phyloP scores from a whole-genome alignment of 2,329 filamentous ascomycete genomes.

The Arachnopeziza araneosa region DNA sequence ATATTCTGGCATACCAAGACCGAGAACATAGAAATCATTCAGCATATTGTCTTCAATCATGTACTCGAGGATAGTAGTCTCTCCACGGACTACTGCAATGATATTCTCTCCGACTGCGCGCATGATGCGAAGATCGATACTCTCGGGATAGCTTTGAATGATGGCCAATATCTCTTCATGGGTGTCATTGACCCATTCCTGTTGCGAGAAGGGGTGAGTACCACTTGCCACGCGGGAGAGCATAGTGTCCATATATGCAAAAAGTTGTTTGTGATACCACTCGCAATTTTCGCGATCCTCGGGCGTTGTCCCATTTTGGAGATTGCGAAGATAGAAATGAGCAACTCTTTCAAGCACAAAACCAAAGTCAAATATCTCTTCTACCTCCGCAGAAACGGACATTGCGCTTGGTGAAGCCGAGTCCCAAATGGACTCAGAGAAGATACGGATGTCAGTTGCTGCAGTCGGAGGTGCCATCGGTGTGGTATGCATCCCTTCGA shows the following conservation, averaged over 20 bases:
- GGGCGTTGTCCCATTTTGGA: neutral
- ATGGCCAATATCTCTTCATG: neutral
- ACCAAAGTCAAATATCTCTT: neutral
- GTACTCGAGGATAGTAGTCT: neutral
- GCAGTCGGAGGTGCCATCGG: neutral
- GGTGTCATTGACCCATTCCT: neutral
- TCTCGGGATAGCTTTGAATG: neutral
- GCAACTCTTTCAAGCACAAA: neutral
- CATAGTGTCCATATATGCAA: neutral
- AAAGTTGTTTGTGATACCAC: neutral
- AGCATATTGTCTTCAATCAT: neutral
- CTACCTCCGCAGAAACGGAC: neutral
- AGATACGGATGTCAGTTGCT: neutral
- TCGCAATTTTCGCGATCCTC: neutral
- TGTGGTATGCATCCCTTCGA: neutral
- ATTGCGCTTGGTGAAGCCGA: neutral
- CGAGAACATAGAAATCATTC: neutral
- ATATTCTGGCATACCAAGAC: neutral
- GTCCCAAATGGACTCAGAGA: neutral
- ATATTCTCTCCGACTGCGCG: neutral
- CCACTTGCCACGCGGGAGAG: neutral
- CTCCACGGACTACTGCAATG: neutral
- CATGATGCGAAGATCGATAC: neutral
- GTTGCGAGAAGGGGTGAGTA: neutral
- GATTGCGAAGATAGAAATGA: neutral